Evolutionary conservation across 1,284 basidiomycete species (phyloP), one percentile per base, ranked within the genome.

Genomic region (Boletus holoroseus): DNA sequence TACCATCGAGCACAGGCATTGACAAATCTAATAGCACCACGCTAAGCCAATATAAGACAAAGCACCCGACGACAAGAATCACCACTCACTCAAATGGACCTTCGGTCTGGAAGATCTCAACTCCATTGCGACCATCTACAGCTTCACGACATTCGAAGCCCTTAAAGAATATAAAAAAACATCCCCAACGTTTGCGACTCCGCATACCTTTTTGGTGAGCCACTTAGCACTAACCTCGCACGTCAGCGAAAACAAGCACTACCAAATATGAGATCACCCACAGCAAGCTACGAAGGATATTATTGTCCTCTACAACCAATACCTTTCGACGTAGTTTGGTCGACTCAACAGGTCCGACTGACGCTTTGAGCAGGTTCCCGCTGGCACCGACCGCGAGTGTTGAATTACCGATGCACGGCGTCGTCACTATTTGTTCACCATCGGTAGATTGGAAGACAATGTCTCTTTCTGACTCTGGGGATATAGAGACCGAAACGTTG

Each of bases 1-100:
- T 59, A 78, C 88, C 94, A 65, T 96, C 92, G 55, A 96, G 79
- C 20, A 92, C 71, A 0, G 92, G 94, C 94, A 97, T 97, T 0
- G 90, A 92, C 44, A 97, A 73, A 68, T 97, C 94, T 61, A 96
- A 75, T 22, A 95, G 76, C 36, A 94, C 82, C 35, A 94, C 81
- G 55, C 90, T 92, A 56, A 8, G 52, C 49, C 31, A 47, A 16
- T 15, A 42, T 62, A 28, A 54, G 50, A 53, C 28, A 47, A 47
- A 54, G 45, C 40, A 51, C 30, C 37, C 20, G 49, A 45, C 26
- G 40, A 41, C 38, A 37, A 34, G n/a, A 37, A 31, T 48, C 34
- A 22, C 13, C 5, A 75, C 86, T 59, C 66, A 92, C 91, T 94
- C 81, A 64, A 93, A 85, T 52, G 81, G 78, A 6, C 82, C 82